These are phyloP conservation scores for Achlya hypogyna DNA, from an alignment of 352 stramenopile species.

Conservation along the genomic window DNA sequence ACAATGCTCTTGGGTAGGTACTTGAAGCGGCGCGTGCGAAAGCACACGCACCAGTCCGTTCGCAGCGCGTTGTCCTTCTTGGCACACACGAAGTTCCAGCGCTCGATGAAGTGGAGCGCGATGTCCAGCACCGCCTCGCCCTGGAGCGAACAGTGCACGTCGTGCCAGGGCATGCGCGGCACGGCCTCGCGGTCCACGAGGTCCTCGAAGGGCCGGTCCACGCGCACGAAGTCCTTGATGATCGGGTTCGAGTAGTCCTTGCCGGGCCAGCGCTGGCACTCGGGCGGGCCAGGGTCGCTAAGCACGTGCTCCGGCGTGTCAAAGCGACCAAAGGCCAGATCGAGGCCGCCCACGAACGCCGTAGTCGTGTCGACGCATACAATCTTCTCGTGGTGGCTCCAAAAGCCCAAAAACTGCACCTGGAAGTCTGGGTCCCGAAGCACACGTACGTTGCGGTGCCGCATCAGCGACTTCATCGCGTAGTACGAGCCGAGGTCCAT, in stretches of 20 bases:
- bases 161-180: conserved; percentile 85
- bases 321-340: conserved; percentile 85
- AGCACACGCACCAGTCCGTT: conserved; percentile 82
- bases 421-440: conserved; percentile 86
- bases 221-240: conserved; percentile 83
- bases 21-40: conserved; percentile 73
- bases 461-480: conserved; percentile 67
- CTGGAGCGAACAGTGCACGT: conserved; percentile 79
- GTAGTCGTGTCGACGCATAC: conserved; percentile 84
- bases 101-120: conserved; percentile 85
- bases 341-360: conserved; percentile 74
- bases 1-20: conserved; percentile 74
- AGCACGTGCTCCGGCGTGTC: conserved; percentile 70
- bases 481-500: conserved; percentile 83
- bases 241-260: conserved; percentile 87
- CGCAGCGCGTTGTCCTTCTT: conserved; percentile 83
- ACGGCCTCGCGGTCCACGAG: conserved; percentile 66
- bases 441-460: conserved; percentile 82
- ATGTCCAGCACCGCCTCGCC: conserved; percentile 76
- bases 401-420: conserved; percentile 84
- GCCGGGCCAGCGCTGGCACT: conserved; percentile 57
- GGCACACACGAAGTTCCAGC: conserved; percentile 86
- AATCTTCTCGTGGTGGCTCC: conserved; percentile 92
- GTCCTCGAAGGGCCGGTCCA: conserved; percentile 78
- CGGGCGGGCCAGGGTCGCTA: conserved; percentile 48